Percentiles rank a stretch among this genome's conserved stretches.
phyloP scores from a whole-genome alignment of 2,329 filamentous ascomycete genomes.

The Elsinoe ampelina region DNA sequence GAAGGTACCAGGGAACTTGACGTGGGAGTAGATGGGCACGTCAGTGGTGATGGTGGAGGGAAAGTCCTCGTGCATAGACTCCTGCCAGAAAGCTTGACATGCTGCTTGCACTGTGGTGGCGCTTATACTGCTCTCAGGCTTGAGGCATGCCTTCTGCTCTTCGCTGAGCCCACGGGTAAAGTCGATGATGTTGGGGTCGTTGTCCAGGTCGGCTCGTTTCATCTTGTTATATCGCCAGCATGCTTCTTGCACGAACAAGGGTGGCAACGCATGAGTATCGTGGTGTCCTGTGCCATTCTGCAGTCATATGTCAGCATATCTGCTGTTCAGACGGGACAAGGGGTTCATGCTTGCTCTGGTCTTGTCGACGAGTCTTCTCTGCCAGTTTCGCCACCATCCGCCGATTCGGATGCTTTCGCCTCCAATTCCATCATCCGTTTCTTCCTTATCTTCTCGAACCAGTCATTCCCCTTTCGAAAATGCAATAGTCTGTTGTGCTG shows the following conservation, averaged over 20 bases:
- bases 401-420: not conserved
- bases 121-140: slow-evolving; percentile 11
- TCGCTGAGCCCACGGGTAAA: slow-evolving; percentile 14
- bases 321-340: not conserved
- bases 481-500: not conserved
- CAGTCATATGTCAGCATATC: not conserved
- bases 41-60: slow-evolving; percentile 18
- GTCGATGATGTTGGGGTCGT: slow-evolving; percentile 14
- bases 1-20: slow-evolving; percentile 27
- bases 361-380: not conserved
- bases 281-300: slow-evolving; percentile 1
- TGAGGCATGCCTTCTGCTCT: slow-evolving; percentile 11
- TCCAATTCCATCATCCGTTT: slow-evolving; percentile 4
- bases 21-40: slow-evolving; percentile 28
- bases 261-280: slow-evolving; percentile 16
- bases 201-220: slow-evolving; percentile 16
- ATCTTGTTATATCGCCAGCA: slow-evolving; percentile 18
- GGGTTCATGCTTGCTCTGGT: slow-evolving; percentile 1
- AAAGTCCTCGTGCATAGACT: slow-evolving; percentile 8
- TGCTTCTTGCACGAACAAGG: slow-evolving; percentile 15
- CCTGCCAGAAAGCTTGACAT: slow-evolving; percentile 15
- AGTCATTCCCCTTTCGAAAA: slow-evolving; percentile 3
- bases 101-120: slow-evolving; percentile 11
- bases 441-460: not conserved
- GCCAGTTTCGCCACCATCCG: not conserved